A percentile compares a stretch with the other conserved stretches of the same genome.
Evolutionary conservation across 306 rosid genomes (phyloP).

Genomic region (Calophaca sinica): DNA sequence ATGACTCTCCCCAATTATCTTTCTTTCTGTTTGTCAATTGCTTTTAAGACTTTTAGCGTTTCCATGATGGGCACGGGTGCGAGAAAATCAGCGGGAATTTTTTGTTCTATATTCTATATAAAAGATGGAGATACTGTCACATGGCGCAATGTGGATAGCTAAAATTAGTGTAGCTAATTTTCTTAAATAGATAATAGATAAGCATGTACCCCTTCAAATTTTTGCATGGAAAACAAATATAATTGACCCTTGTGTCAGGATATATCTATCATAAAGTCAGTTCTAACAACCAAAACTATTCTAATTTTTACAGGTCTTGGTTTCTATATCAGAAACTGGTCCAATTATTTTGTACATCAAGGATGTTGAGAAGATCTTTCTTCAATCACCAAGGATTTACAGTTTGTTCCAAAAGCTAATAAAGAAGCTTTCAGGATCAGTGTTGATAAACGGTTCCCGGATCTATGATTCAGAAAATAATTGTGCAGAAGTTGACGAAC

Average conservation of each 20-base stretch:
- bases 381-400: constrained; percentile 65
- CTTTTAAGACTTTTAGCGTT: not conserved
- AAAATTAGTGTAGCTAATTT: no score
- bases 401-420: constrained; percentile 69
- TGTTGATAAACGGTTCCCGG: constrained; percentile 80
- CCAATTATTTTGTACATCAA: constrained; percentile 81
- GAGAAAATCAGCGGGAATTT: no score
- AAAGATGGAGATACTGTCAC: no score
- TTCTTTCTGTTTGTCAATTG: not conserved
- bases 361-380: constrained; percentile 75
- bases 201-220: constrained; percentile 7
- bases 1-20: not conserved
- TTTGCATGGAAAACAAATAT: not conserved
- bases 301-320: constrained; percentile 65
- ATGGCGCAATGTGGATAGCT: no score
- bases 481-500: constrained; percentile 59
- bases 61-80: not conserved
- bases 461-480: constrained; percentile 52
- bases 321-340: constrained; percentile 68
- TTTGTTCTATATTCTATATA: no score
- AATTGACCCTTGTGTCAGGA: not conserved
- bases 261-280: not conserved
- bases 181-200: no score
- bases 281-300: constrained; percentile 36
- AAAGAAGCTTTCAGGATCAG: constrained; percentile 80